Evolutionary conservation across 257 asterid genomes (phyloP), one percentile per base, ranked within the genome.

Genomic region (Mentha longifolia): DNA sequence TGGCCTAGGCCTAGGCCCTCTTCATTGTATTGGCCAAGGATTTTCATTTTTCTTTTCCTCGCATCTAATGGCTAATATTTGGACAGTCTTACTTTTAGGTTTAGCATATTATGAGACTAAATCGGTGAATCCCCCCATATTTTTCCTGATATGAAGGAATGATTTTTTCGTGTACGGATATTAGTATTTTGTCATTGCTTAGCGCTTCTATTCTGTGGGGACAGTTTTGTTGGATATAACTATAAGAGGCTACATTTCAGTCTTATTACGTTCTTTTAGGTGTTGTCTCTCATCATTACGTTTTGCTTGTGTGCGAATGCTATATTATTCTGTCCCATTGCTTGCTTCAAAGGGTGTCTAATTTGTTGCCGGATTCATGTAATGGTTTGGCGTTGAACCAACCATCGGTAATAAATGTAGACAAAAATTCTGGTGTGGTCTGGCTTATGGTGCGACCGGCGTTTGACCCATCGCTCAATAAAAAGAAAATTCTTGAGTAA

Each of bases 221-320:
- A 57, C 73, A 66, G 47, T 66, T 65, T 65, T 74, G 78, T 20
- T 57, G 59, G 68, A 56, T 46, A 46, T 45, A 33, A 33, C 6
- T 56, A 16, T 54, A 17, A 43, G 43, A 63, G 25, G 43, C 51
- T 1, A 8, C 35, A 5, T 46, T 12, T 16, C 35, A 17, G 3
- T 69, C 35, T 5, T 13, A 19, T 52, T 45, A 15, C 13, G 11
- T 11, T 11, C 5, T 42, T 42, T 14, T 10, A 10, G 13, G 11
- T 42, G 47, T 2, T 10, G 14, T 42, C 46, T 41, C 45, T 41
- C 11, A 9, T 11, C 54, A 28, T 28, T 28, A 28, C 0, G 3
- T 28, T 28, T 28, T 28, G 31, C 2, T 0, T 28, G 31, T 3
- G 31, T 28, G 31, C 2, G 25, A 22, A 22, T 22, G 25, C 25